Base-by-base conservation (phyloP, 345 rosid genomes). In the Toxicodendron radicans region DNA sequence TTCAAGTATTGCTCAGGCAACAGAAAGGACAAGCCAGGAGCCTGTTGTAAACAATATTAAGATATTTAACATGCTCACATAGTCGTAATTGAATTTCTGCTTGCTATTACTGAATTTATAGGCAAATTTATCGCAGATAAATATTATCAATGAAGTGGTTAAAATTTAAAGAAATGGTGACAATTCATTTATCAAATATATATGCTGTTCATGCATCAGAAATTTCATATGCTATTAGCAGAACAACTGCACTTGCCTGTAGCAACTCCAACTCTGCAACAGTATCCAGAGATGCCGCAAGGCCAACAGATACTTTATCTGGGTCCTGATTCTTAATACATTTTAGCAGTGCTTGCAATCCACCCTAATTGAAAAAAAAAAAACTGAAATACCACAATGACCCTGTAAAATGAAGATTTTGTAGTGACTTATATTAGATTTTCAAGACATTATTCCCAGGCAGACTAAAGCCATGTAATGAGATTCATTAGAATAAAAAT, bases 11-110 rank as follows among this genome's bases (percentile, higher is more conserved):
- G 97, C 79, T 83, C 71, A 30, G 99, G 99, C 82, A 95, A 81
- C 87, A 95, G 77, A 88, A 95, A 95, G 24, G 97, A 92, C 78
- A 95, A 82, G 58, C 97, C 99, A 60, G 99, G 96, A 66, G 99
- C 99, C 98, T 95, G 89, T 78, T 79, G 61, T 75, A 83, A 75
- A 68, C 58, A 61, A 66, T 68, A 78, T 66, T 10, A 33, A 66
- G 65, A 58, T 27, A 75, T 73, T 21, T 43, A 21, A 17, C 41
- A 65, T 67, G 70, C 58, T 77, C 35, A 73, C 48, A 17, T 66
- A 63, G 14, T 38, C 57, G 49, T 57, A 14, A 23, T 43, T 52
- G 66, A 66, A 63, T 24, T 52, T 32, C 5, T 12, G 58, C 6
- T 45, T 24, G 2, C 70, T 23, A 63, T 66, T 45, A 67, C 58